These are phyloP conservation scores for Esteya vermicola DNA, from an alignment of 2,329 filamentous ascomycete genomes.

Conservation along the genomic window DNA sequence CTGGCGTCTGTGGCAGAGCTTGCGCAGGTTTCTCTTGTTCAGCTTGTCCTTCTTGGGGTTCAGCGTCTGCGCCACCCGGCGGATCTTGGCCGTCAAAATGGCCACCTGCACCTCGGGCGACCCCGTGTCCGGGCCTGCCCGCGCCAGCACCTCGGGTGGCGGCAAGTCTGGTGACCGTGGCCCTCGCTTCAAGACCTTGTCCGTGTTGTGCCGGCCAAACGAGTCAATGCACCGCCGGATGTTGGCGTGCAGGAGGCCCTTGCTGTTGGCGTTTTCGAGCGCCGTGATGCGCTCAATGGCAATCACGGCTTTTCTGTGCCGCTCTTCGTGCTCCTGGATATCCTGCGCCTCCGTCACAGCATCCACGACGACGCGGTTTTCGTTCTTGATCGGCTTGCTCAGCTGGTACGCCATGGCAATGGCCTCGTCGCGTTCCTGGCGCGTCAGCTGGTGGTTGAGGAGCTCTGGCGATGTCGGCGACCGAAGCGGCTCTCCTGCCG, in stretches of 20 bases:
- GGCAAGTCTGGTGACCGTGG: slow-evolving; percentile 29
- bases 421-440: slow-evolving; percentile 51
- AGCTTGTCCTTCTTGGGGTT: slow-evolving; percentile 70
- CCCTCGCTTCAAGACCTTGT: slow-evolving; percentile 51
- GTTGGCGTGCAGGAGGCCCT: slow-evolving; percentile 70
- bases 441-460: slow-evolving; percentile 65
- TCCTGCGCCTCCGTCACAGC: slow-evolving; percentile 23
- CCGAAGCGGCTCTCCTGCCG: slow-evolving; percentile 21
- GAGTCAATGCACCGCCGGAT: slow-evolving; percentile 70
- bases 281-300: slow-evolving; percentile 69
- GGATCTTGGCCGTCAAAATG: slow-evolving; percentile 88
- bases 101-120: slow-evolving; percentile 96
- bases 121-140: slow-evolving; percentile 84
- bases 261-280: slow-evolving; percentile 61
- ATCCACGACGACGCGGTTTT: slow-evolving; percentile 22
- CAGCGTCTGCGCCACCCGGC: slow-evolving; percentile 60
- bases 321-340: slow-evolving; percentile 29
- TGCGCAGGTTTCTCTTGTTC: slow-evolving; percentile 79
- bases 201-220: slow-evolving; percentile 86
- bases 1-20: slow-evolving; percentile 79
- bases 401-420: slow-evolving; percentile 54
- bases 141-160: slow-evolving; percentile 26
- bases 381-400: slow-evolving; percentile 37
- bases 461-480: slow-evolving; percentile 35
- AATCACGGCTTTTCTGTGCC: slow-evolving; percentile 55